phyloP scores from a whole-genome alignment of 768 basidiomycete genomes.

The Hericium rajendrae region DNA sequence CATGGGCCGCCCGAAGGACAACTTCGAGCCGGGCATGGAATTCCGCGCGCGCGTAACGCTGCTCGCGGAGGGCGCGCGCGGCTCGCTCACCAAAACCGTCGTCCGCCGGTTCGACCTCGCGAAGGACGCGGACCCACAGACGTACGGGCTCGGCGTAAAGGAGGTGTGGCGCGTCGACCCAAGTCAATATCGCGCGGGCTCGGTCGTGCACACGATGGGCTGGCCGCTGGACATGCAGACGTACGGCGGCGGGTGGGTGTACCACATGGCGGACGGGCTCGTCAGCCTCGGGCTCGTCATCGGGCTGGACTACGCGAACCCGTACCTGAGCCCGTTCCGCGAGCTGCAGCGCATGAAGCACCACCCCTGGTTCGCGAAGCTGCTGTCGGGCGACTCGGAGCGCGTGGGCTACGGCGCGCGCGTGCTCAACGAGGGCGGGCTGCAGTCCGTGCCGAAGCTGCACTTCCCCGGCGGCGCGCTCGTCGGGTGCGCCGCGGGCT shows the following conservation, averaged over 20 bases:
- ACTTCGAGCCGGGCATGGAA: constrained; percentile 94
- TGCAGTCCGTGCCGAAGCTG: constrained; percentile 80
- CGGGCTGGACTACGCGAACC: constrained; percentile 91
- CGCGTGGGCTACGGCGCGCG: constrained; percentile 90
- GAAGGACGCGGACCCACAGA: constrained; percentile 69
- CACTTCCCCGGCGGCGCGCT: constrained; percentile 92
- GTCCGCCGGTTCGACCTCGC: constrained; percentile 69
- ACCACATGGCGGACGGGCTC: constrained; percentile 90
- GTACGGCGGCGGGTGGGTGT: constrained; percentile 88
- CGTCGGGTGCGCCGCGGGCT: constrained; percentile 92
- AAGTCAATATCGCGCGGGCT: constrained; percentile 54
- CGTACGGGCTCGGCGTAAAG: constrained; percentile 93
- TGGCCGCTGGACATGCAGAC: constrained; percentile 82
- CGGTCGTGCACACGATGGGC: constrained; percentile 90
- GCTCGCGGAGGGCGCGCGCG: constrained; percentile 92
- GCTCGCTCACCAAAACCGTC: constrained; percentile 75
- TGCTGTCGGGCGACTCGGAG: constrained; percentile 61
- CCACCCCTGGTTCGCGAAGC: constrained; percentile 81
- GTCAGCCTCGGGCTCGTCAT: constrained; percentile 88
- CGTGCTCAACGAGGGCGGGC: constrained; percentile 85
- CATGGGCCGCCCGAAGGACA: constrained; percentile 64
- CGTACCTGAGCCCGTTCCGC: constrained; percentile 83
- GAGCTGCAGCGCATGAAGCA: constrained; percentile 94
- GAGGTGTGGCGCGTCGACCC: constrained; percentile 90
- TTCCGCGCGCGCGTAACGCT: constrained; percentile 89